These are phyloP conservation scores for Entomortierella chlamydospora DNA, from an alignment of 192 early-diverging fungal genomes.

Conservation along the genomic window DNA sequence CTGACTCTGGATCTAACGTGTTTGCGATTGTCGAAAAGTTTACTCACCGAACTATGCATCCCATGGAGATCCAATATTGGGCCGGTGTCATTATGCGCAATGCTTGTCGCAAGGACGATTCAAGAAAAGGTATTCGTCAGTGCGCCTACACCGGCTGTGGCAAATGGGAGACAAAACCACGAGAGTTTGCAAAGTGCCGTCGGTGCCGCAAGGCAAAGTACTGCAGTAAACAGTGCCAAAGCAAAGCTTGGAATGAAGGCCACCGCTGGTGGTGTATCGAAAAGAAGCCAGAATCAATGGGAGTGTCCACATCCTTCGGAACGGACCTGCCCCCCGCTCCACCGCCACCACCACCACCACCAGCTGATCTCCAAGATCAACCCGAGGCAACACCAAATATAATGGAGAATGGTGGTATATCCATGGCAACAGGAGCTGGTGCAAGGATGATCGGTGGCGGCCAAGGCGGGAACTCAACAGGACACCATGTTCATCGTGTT, in stretches of 20 bases:
- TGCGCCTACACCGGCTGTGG: conserved; percentile 85
- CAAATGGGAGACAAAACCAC: conserved; percentile 77
- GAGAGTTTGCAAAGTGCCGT: conserved; percentile 90
- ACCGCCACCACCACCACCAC: conserved; percentile 44
- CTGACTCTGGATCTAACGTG: conserved; percentile 68
- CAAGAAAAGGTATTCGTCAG: conserved; percentile 74
- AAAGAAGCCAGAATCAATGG: conserved; percentile 51
- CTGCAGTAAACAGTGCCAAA: conserved; percentile 83
- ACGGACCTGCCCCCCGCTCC: conserved; percentile 41
- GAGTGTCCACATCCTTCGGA: conserved; percentile 40
- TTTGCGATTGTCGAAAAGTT: conserved; percentile 84
- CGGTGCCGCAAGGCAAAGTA: conserved; percentile 90
- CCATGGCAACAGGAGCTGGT: conserved; percentile 29
- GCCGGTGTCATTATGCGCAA: conserved; percentile 85
- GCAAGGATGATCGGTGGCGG: conserved; percentile 45
- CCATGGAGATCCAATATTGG: conserved; percentile 77
- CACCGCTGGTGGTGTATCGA: conserved; percentile 87
- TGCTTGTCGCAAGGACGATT: conserved; percentile 81
- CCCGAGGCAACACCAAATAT: conserved; percentile 16
- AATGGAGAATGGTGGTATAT: conserved; percentile 40
- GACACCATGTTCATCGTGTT: conserved; percentile 5
- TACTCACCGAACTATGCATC: conserved; percentile 70
- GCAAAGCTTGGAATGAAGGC: conserved; percentile 81
- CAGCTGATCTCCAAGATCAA: conserved; percentile 49
- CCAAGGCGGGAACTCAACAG: conserved; percentile 14